Conservation (phyloP, 495 filamentous ascomycete genomes). For the Stereocaulon alpinum region DNA sequence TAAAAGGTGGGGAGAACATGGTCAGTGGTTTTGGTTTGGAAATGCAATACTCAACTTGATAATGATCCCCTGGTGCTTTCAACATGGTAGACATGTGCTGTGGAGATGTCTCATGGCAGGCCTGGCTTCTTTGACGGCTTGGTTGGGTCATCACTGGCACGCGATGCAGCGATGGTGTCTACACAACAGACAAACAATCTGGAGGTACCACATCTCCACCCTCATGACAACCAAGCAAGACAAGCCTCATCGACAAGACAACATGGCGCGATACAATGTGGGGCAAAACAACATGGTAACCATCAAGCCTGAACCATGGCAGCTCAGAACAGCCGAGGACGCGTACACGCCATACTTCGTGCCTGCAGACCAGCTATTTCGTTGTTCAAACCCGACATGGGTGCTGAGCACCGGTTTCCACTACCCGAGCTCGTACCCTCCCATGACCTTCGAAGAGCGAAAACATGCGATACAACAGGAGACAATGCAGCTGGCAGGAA, state of each 20-base stretch:
- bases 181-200: neutral
- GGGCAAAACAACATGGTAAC: no score
- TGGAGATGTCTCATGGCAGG: no score
- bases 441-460: no score
- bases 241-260: neutral
- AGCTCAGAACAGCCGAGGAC: neutral
- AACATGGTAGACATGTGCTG: neutral
- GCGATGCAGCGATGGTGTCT: neutral
- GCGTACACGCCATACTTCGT: slow-evolving; percentile 2
- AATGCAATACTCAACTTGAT: slow-evolving; percentile 73
- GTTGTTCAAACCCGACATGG: neutral
- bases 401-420: neutral
- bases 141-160: neutral
- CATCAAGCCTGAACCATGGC: neutral
- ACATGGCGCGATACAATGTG: no score
- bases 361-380: neutral
- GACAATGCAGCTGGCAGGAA: no score
- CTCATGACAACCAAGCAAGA: neutral
- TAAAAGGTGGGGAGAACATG: slow-evolving; percentile 58
- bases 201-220: neutral
- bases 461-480: no score
- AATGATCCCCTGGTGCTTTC: neutral
- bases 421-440: neutral
- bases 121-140: neutral
- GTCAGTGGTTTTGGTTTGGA: slow-evolving; percentile 74